Percentiles rank a stretch among this genome's conserved stretches.
These are phyloP conservation scores for Veloporphyrellus conicus DNA, from an alignment of 1,284 basidiomycete species.

Conservation along the genomic window DNA sequence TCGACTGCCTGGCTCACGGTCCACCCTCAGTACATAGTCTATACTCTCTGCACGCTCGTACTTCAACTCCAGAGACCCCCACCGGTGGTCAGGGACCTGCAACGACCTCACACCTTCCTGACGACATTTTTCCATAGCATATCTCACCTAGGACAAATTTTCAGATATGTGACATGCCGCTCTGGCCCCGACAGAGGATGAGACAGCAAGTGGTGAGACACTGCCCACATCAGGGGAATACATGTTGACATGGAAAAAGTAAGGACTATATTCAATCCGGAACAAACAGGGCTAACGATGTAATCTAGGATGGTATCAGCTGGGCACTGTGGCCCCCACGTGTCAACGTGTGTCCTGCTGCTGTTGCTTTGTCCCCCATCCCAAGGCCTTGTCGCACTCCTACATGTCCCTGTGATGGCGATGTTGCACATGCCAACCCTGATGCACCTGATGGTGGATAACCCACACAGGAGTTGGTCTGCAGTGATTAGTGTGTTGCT, in stretches of 20 bases:
- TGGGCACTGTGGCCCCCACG: constrained; percentile 41
- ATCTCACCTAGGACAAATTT: constrained; percentile 60
- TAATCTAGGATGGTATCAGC: constrained; percentile 26
- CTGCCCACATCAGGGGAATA: constrained; percentile 55
- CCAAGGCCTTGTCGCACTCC: constrained; percentile 59
- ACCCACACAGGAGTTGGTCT: constrained; percentile 56
- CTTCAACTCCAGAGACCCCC: no score
- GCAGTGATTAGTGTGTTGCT: constrained; percentile 60
- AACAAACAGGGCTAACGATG: neutral
- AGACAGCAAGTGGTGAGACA: constrained; percentile 31
- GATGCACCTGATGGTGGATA: constrained; percentile 59
- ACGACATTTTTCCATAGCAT: constrained; percentile 42
- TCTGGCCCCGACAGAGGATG: constrained; percentile 43
- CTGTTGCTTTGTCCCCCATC: constrained; percentile 55
- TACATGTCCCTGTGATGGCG: constrained; percentile 56
- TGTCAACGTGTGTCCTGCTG: constrained; percentile 51
- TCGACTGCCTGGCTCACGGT: no score
- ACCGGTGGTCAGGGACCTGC: constrained; percentile 32
- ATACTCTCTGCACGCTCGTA: no score
- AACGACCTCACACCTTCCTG: neutral
- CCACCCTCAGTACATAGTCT: no score
- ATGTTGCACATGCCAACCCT: constrained; percentile 57
- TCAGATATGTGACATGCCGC: constrained; percentile 52
- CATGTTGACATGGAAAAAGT: constrained; percentile 68
- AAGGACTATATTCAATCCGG: constrained; percentile 9